phyloP scores from a whole-genome alignment of 306 rosid genomes.

The Fagus crenata region DNA sequence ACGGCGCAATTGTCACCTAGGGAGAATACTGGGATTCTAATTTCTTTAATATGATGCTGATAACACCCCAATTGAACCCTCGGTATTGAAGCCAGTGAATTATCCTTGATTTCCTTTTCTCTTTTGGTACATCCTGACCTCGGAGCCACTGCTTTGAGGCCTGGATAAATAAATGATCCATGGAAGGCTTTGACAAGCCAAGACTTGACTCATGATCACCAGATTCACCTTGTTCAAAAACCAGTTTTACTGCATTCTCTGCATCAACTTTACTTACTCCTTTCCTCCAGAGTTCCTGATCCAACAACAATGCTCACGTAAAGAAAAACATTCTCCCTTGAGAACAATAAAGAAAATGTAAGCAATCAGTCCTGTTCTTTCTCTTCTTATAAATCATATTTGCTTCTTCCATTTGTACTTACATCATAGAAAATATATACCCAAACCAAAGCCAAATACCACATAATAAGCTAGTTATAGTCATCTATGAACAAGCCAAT shows the following conservation, averaged over 20 bases:
- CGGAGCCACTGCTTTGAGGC: constrained; percentile 88
- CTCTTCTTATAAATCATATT: not conserved
- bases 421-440: not conserved
- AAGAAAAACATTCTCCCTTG: constrained; percentile 3
- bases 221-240: constrained; percentile 43
- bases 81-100: constrained; percentile 83
- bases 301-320: constrained; percentile 32
- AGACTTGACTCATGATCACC: constrained; percentile 25
- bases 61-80: constrained; percentile 73
- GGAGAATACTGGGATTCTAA: constrained; percentile 53
- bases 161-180: constrained; percentile 66
- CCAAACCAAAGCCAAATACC: not conserved
- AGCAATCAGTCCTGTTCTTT: not conserved
- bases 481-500: not conserved
- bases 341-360: constrained; percentile 8
- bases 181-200: constrained; percentile 47
- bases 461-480: not conserved
- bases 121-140: constrained; percentile 52
- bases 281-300: constrained; percentile 76
- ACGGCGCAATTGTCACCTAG: constrained; percentile 30
- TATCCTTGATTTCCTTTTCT: constrained; percentile 74
- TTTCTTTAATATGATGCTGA: constrained; percentile 55
- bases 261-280: constrained; percentile 77
- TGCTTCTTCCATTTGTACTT: not conserved
- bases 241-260: constrained; percentile 72